Base-by-base conservation (phyloP, 768 basidiomycete species). In the Xerocomellus amylosporus region DNA sequence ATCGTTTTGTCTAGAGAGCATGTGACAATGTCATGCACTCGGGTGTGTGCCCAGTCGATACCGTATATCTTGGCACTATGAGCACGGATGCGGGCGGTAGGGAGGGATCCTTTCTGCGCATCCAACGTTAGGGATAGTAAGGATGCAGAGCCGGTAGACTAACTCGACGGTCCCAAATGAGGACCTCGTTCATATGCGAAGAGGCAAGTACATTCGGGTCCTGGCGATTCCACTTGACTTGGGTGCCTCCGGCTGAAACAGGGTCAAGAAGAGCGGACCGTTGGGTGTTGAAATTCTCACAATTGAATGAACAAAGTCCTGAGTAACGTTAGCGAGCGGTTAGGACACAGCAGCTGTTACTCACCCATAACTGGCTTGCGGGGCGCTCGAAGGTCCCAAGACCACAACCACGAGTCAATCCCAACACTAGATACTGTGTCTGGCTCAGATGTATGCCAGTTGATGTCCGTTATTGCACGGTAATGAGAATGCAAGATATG, bases 391-490 rank as follows among this genome's bases (percentile, higher is more conserved):
- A 99, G 64, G 69, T 98, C 97, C 95, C 96, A 99, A 14, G 86
- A 85, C 86, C 92, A 90, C 19, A 98, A 71, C 85, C 95, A 97
- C 0, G 94, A 87, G 66, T 99, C 97, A 47, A 99, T 88, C 0
- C 91, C 88, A 0, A 88, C 93, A 44, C 94, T 96, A 2, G 89
- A 87, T 17, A 98, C 89, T 13, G 85, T 76, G 54, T 97, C 85
- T 5, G 89, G 88, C 62, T 94, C 87, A 5, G 81, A 80, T 0
- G 88, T 87, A 64, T 93, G 91, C 96, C 96, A 99, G 66, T 99
- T 98, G 65, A 98, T 92, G 65, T 99, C 97, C 4, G 97, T 98
- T 50, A 99, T 94, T 5, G 94, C 93, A 42, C 96, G 86, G 58
- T 93, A 91, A 66, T 99, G 97, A 1, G 90, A 88, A 56, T 87